Evolutionary conservation across 2,329 filamentous ascomycete species (phyloP).

Genomic region (Cryphonectria radicalis): DNA sequence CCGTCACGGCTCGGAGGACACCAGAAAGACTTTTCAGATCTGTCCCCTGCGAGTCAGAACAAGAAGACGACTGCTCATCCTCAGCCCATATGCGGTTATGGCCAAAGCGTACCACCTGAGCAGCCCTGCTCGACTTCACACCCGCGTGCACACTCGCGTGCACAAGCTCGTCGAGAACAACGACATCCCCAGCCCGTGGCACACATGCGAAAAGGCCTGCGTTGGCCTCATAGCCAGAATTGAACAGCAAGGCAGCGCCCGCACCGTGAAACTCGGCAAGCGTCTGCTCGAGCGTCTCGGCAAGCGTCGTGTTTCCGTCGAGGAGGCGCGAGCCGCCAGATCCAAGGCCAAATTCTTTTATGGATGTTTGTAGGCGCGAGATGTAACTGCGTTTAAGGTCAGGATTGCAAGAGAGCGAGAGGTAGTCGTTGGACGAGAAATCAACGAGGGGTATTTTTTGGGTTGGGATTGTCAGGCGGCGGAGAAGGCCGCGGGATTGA

Average conservation of each 20-base stretch:
- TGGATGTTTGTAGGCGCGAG: conserved; percentile 36
- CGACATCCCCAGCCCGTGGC: conserved; percentile 62
- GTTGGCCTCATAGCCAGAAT: conserved; percentile 69
- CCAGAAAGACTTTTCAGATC: conserved; percentile 34
- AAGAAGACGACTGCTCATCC: not conserved
- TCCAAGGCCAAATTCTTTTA: conserved; percentile 41
- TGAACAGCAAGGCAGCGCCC: conserved; percentile 54
- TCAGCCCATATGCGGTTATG: conserved; percentile 53
- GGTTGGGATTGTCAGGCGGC: conserved; percentile 58
- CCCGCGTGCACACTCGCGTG: conserved; percentile 82
- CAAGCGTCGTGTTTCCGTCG: conserved; percentile 53
- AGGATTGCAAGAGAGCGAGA: conserved; percentile 67
- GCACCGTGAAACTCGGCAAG: conserved; percentile 55
- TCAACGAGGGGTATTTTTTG: conserved; percentile 47
- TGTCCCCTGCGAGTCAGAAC: not conserved
- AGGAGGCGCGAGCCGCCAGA: conserved; percentile 58
- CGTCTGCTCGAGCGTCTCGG: conserved; percentile 49
- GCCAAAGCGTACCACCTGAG: conserved; percentile 51
- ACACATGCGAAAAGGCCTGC: conserved; percentile 64
- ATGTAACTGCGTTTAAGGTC: conserved; percentile 68
- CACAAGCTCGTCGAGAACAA: conserved; percentile 76
- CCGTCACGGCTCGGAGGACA: conserved; percentile 38
- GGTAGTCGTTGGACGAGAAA: conserved; percentile 79
- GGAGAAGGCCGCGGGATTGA: conserved; percentile 35
- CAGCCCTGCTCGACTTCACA: conserved; percentile 67